A percentile compares a stretch with the other conserved stretches of the same genome.
phyloP scores from a whole-genome alignment of 768 basidiomycete species.

The Calocera viscosa region DNA sequence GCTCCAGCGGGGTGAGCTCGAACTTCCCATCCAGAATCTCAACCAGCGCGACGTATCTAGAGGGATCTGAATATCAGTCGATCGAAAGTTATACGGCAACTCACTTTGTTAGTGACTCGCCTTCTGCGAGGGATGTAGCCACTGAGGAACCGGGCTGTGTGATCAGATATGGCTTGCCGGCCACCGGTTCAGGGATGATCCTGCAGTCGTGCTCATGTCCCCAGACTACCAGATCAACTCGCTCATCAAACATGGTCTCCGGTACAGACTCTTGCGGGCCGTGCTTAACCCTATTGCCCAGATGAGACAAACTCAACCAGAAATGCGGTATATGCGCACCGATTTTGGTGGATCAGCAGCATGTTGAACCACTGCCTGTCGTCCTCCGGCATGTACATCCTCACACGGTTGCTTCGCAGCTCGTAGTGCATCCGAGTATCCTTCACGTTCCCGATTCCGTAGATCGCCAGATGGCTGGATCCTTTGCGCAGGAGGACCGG shows the following conservation, averaged over 20 bases:
- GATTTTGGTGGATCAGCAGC: constrained; percentile 86
- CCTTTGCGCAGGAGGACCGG: constrained; percentile 90
- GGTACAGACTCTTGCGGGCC: constrained; percentile 91
- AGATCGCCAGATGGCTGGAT: constrained; percentile 72
- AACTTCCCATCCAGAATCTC: constrained; percentile 82
- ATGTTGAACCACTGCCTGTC: constrained; percentile 93
- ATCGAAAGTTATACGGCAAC: constrained; percentile 15
- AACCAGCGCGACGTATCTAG: constrained; percentile 81
- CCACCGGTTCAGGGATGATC: constrained; percentile 77
- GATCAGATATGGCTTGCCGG: constrained; percentile 83
- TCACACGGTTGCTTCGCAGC: constrained; percentile 80
- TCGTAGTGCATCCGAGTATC: constrained; percentile 96
- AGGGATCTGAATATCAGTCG: constrained; percentile 2
- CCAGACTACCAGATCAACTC: constrained; percentile 88
- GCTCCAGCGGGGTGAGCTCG: constrained; percentile 66
- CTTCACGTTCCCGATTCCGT: constrained; percentile 93
- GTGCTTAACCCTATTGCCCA: constrained; percentile 61
- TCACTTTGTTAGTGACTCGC: constrained; percentile 85
- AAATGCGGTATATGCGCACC: constrained; percentile 37
- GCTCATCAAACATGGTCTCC: constrained; percentile 95
- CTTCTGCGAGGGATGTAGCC: constrained; percentile 87
- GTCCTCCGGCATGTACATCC: constrained; percentile 91
- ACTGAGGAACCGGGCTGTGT: constrained; percentile 91
- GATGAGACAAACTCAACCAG: constrained; percentile 2
- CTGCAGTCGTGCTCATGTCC: constrained; percentile 98